A percentile compares a stretch with the other conserved stretches of the same genome.
These are phyloP conservation scores for Mollisiaceae sp. DNA, from an alignment of 2,329 filamentous ascomycete genomes.

Conservation along the genomic window DNA sequence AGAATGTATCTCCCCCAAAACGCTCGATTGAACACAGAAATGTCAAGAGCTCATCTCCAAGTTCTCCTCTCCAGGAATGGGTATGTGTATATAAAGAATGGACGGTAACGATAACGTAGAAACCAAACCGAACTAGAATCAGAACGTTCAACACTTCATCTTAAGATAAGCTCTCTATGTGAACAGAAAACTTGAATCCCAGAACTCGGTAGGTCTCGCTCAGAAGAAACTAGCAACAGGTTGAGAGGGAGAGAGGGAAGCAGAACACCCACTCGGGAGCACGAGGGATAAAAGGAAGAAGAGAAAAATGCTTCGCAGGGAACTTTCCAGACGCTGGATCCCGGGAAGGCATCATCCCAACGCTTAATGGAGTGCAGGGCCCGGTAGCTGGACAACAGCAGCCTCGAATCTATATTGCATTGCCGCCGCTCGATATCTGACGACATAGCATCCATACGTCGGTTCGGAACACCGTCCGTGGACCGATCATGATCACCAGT, in stretches of 20 bases:
- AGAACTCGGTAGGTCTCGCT: not conserved
- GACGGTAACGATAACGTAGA: not conserved
- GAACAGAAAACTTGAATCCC: not conserved
- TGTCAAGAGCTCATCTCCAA: conserved; percentile 7
- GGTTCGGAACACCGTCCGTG: not conserved
- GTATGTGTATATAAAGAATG: not conserved
- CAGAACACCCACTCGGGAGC: conserved; percentile 10
- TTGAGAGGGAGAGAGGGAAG: not conserved
- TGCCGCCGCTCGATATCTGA: not conserved
- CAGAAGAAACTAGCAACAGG: conserved; percentile 3
- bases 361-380: not conserved
- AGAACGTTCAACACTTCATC: conserved; percentile 3
- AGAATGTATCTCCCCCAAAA: conserved; percentile 19
- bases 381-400: not conserved
- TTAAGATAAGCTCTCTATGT: conserved; percentile 1
- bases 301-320: not conserved
- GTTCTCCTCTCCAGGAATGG: not conserved
- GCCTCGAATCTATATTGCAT: conserved; percentile 8
- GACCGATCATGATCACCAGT: not conserved
- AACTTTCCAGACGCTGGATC: not conserved
- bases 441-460: not conserved
- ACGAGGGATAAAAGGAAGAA: conserved; percentile 11
- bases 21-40: conserved; percentile 13
- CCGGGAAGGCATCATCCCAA: not conserved
- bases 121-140: conserved; percentile 17